These are phyloP conservation scores for Fraxinus excelsior DNA, from an alignment of 257 asterid species.

Conservation along the genomic window DNA sequence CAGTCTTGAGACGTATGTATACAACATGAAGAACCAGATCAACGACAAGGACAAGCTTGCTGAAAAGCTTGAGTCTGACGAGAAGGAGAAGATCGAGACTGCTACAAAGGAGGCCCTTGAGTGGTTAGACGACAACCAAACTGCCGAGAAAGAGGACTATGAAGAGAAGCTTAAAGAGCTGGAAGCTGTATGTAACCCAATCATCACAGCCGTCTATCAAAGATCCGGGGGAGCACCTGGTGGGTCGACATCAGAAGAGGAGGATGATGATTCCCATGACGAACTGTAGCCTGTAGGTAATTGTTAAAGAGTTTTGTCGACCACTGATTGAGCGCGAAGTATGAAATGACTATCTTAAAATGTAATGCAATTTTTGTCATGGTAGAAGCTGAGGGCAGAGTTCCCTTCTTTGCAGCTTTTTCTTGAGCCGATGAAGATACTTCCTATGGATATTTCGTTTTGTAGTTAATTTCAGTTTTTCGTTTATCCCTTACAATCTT, in stretches of 20 bases:
- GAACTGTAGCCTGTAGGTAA: conserved; percentile 59
- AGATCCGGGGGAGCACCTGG: conserved; percentile 87
- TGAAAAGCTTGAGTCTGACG: conserved; percentile 78
- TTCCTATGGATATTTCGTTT: background rate
- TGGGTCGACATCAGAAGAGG: conserved; percentile 41
- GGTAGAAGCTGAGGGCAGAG: background rate
- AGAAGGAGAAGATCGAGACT: conserved; percentile 92
- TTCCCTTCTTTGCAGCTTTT: background rate
- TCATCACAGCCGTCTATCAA: conserved; percentile 87
- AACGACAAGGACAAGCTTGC: conserved; percentile 93
- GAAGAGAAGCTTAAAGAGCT: conserved; percentile 98
- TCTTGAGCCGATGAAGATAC: background rate
- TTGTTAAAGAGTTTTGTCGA: background rate
- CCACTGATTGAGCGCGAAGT: background rate
- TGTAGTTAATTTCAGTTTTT: background rate
- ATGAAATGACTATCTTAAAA: background rate
- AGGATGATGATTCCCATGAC: conserved; percentile 54
- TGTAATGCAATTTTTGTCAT: conserved; percentile 9
- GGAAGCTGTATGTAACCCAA: conserved; percentile 89
- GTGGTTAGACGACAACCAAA: conserved; percentile 94
- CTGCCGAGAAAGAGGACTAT: conserved; percentile 80
- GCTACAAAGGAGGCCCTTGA: conserved; percentile 91
- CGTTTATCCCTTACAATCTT: background rate
- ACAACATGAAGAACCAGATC: conserved; percentile 97
- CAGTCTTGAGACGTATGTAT: conserved; percentile 79